A percentile compares a stretch with the other conserved stretches of the same genome.
Evolutionary conservation across 2,329 filamentous ascomycete genomes (phyloP).

Genomic region (Penicillium sp.): DNA sequence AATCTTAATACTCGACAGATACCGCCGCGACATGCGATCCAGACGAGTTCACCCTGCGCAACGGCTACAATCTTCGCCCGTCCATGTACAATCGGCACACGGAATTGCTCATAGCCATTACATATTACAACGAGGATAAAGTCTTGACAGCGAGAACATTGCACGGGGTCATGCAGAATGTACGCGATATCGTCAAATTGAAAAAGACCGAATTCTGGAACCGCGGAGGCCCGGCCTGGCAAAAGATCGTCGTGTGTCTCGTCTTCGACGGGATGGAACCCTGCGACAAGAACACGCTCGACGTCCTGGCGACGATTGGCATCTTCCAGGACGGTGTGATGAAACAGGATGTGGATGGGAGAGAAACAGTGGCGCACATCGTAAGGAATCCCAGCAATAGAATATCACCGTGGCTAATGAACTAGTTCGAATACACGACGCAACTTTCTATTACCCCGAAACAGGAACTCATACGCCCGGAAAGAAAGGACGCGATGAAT

Average conservation of each 20-base stretch:
- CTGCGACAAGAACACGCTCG: constrained; percentile 11
- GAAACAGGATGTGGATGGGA: constrained; percentile 9
- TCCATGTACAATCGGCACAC: constrained; percentile 13
- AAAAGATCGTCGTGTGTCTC: constrained; percentile 9
- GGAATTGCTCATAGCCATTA: constrained; percentile 10
- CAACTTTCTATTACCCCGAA: constrained; percentile 10
- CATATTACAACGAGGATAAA: constrained; percentile 10
- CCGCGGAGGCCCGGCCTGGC: constrained; percentile 11
- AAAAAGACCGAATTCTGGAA: constrained; percentile 11
- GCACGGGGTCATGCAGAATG: constrained; percentile 12
- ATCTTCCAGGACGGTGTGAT: constrained; percentile 11
- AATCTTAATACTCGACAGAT: constrained; percentile 1
- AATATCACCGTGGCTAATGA: background rate
- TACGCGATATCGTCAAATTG: constrained; percentile 10
- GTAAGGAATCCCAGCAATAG: constrained; percentile 1
- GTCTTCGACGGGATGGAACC: constrained; percentile 10
- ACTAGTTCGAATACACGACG: constrained; percentile 11
- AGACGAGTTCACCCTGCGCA: constrained; percentile 11
- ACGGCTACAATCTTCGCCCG: constrained; percentile 12
- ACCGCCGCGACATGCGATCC: constrained; percentile 13
- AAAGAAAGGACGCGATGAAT: constrained; percentile 6
- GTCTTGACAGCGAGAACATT: constrained; percentile 10
- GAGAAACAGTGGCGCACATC: constrained; percentile 11
- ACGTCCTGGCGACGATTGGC: constrained; percentile 10
- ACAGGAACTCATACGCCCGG: constrained; percentile 8